Conservation (phyloP, 495 filamentous ascomycete species). For the Friedmanniomyces simplex region DNA sequence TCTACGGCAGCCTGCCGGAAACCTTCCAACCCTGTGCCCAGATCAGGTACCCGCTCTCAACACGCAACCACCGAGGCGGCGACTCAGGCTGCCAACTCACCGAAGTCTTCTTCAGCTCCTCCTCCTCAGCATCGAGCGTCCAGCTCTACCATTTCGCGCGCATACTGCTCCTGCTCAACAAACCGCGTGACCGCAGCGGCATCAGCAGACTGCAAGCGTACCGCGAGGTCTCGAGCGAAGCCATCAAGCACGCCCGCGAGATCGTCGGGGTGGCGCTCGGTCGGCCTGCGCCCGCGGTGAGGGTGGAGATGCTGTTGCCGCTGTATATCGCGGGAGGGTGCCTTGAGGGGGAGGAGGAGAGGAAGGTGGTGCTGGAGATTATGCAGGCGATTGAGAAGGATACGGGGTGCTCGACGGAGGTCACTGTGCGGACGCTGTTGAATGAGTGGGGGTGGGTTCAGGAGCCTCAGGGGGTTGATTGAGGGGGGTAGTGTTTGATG, state of each 20-base stretch:
- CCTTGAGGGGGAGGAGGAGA: constrained; percentile 29
- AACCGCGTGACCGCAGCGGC: constrained; percentile 30
- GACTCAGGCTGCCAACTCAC: constrained; percentile 36
- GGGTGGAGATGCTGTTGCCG: constrained; percentile 52
- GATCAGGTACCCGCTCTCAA: constrained; percentile 14
- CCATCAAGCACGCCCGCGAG: constrained; percentile 47
- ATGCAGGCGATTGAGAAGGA: constrained; percentile 49
- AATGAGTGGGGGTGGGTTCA: constrained; percentile 40
- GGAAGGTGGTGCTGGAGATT: constrained; percentile 43
- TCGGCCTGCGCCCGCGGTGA: constrained; percentile 43
- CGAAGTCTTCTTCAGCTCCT: constrained; percentile 53
- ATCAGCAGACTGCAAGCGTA: constrained; percentile 43
- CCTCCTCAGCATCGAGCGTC: constrained; percentile 54
- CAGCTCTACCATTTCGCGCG: constrained; percentile 58
- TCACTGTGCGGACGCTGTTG: constrained; percentile 45
- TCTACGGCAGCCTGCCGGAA: constrained; percentile 46
- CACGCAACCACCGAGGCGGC: constrained; percentile 13
- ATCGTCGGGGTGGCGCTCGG: constrained; percentile 48
- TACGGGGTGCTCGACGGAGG: constrained; percentile 53
- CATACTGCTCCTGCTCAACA: constrained; percentile 51
- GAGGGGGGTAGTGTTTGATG: too few relatives aligned
- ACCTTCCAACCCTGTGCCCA: constrained; percentile 47
- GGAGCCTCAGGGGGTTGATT: too few relatives aligned
- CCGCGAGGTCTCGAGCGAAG: constrained; percentile 41
- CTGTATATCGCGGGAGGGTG: constrained; percentile 53